Evolutionary conservation across 1,284 basidiomycete genomes (phyloP).

Genomic region (Flammula alnicola): DNA sequence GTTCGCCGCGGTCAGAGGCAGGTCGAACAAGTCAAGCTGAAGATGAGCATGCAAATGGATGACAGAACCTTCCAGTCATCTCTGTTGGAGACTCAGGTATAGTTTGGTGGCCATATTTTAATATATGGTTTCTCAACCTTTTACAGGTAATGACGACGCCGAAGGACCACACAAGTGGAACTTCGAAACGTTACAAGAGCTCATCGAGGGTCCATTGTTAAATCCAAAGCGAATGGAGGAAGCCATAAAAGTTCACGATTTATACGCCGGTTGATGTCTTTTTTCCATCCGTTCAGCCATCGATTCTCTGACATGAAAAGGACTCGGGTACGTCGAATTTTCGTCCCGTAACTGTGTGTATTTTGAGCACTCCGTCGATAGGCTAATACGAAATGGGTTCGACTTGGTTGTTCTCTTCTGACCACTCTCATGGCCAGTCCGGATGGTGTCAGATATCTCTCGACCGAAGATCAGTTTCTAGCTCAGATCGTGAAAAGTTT

Average conservation of each 20-base stretch:
- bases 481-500: conserved; percentile 88
- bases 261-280: conserved; percentile 85
- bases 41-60: conserved; percentile 91
- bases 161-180: conserved; percentile 96
- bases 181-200: conserved; percentile 85
- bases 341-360: background rate
- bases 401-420: conserved; percentile 81
- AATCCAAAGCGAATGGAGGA: conserved; percentile 96
- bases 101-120: conserved; percentile 14
- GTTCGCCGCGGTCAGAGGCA: conserved; percentile 88
- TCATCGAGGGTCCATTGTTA: conserved; percentile 91
- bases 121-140: conserved; percentile 2
- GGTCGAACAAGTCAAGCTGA: conserved; percentile 88
- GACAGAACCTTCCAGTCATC: conserved; percentile 86
- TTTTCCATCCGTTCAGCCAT: conserved; percentile 90
- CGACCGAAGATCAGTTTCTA: conserved; percentile 85
- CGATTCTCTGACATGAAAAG: conserved; percentile 86
- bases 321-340: conserved; percentile 54
- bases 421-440: conserved; percentile 83
- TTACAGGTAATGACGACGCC: conserved; percentile 75
- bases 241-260: conserved; percentile 92
- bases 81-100: conserved; percentile 84
- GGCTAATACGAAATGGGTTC: conserved; percentile 84
- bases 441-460: conserved; percentile 85
- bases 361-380: conserved; percentile 33